These are phyloP conservation scores for Syncephalis plumigaleata DNA, from an alignment of 371 early-diverging fungal species.

Conservation along the genomic window DNA sequence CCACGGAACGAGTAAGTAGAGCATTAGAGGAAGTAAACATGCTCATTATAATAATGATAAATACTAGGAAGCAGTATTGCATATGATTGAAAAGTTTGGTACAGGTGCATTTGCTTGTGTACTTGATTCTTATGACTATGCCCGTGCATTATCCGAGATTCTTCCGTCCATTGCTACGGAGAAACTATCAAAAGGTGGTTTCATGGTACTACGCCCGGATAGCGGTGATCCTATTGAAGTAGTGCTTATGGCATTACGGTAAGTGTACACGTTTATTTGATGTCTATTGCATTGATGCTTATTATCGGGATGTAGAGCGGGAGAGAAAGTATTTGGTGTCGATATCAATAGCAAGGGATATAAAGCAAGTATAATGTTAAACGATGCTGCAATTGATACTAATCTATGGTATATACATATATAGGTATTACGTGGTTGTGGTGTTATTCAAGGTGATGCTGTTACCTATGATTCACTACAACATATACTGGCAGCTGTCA, in stretches of 20 bases:
- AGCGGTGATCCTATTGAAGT: slow-evolving; percentile 60
- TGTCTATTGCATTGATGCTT: not conserved
- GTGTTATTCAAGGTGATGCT: slow-evolving; percentile 74
- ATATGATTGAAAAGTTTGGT: slow-evolving; percentile 43
- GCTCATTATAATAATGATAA: too few species aligned
- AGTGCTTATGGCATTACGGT: slow-evolving; percentile 46
- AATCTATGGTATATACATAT: too few species aligned
- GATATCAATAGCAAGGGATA: slow-evolving; percentile 47
- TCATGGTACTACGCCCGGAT: slow-evolving; percentile 65
- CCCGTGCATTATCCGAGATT: slow-evolving; percentile 39
- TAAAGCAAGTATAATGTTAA: too few species aligned
- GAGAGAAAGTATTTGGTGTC: slow-evolving; percentile 49
- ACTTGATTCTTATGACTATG: slow-evolving; percentile 61
- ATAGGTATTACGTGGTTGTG: slow-evolving; percentile 20
- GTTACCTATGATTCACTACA: slow-evolving; percentile 26
- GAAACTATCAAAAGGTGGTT: slow-evolving; percentile 42
- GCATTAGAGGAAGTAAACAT: not conserved
- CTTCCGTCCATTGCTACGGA: slow-evolving; percentile 38
- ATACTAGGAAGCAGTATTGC: slow-evolving; percentile 35
- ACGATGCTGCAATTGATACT: too few species aligned
- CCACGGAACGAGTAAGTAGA: slow-evolving; percentile 26
- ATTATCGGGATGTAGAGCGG: slow-evolving; percentile 19
- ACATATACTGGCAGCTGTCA: slow-evolving; percentile 31
- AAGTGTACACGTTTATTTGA: slow-evolving; percentile 1
- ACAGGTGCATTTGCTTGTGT: slow-evolving; percentile 58